Evolutionary conservation across 495 filamentous ascomycete species (phyloP).

Genomic region (Aspergillus steynii): DNA sequence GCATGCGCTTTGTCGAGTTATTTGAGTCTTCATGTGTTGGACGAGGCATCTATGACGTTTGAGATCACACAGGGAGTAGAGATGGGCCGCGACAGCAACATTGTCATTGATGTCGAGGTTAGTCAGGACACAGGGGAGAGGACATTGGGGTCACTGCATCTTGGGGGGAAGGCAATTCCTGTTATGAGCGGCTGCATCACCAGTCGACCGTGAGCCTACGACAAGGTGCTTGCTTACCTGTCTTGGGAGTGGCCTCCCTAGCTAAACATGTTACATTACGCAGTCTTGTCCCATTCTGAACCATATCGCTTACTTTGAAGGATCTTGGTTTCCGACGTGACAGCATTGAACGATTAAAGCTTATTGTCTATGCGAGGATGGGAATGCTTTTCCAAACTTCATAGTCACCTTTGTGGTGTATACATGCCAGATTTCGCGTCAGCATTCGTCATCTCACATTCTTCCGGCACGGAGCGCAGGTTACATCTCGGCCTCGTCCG

Average conservation of each 20-base stretch:
- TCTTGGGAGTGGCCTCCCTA: too few relatives aligned
- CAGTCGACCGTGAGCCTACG: not conserved
- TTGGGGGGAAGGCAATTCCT: slow-evolving; percentile 43
- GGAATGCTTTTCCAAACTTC: too few relatives aligned
- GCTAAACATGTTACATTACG: too few relatives aligned
- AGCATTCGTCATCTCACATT: not conserved
- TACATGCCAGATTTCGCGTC: too few relatives aligned
- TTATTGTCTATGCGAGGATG: too few relatives aligned
- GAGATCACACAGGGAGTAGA: slow-evolving; percentile 73
- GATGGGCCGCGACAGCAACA: slow-evolving; percentile 70
- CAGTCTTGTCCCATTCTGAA: too few relatives aligned
- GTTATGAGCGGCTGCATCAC: not conserved
- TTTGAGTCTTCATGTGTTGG: slow-evolving; percentile 48
- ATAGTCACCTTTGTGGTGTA: too few relatives aligned
- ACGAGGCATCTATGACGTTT: slow-evolving; percentile 34
- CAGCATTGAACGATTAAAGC: too few relatives aligned
- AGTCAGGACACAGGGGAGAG: slow-evolving; percentile 10
- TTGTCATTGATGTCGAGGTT: slow-evolving; percentile 46
- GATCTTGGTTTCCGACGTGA: too few relatives aligned
- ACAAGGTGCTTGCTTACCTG: too few relatives aligned
- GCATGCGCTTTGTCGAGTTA: slow-evolving; percentile 57
- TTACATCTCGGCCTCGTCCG: not conserved
- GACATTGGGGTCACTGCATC: slow-evolving; percentile 48
- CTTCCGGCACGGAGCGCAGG: not conserved
- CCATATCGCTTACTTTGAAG: too few relatives aligned